Percentiles rank a stretch among this genome's conserved stretches.
These are phyloP conservation scores for Colletotrichum destructivum DNA, from an alignment of 2,329 filamentous ascomycete species.

Conservation along the genomic window DNA sequence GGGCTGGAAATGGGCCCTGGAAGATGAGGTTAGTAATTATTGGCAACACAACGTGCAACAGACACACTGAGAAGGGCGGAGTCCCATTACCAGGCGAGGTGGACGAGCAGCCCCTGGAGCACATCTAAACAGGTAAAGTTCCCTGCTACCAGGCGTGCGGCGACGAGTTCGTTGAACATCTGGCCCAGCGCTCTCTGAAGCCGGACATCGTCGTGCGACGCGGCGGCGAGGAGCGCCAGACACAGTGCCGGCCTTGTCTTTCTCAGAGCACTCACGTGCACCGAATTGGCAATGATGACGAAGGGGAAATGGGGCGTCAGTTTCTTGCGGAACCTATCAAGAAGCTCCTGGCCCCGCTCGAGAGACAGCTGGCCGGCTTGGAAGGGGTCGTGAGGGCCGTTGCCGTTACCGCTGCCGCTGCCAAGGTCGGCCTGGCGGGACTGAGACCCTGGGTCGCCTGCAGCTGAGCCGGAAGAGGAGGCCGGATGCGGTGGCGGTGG, in stretches of 20 bases:
- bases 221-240: constrained; percentile 49
- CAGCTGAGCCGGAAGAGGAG: background rate
- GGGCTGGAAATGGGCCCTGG: constrained; percentile 53
- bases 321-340: constrained; percentile 46
- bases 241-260: constrained; percentile 47
- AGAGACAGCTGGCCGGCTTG: constrained; percentile 43
- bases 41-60: background rate
- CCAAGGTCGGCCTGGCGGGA: background rate
- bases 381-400: constrained; percentile 44
- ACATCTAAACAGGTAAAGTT: constrained; percentile 49
- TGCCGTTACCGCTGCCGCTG: no score
- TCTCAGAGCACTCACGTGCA: constrained; percentile 44
- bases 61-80: background rate
- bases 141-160: constrained; percentile 45
- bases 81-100: constrained; percentile 50
- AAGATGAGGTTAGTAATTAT: background rate
- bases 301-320: constrained; percentile 51
- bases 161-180: constrained; percentile 49
- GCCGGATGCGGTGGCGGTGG: constrained; percentile 10
- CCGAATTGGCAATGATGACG: constrained; percentile 45
- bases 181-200: constrained; percentile 47
- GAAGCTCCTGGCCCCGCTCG: constrained; percentile 47
- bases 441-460: background rate
- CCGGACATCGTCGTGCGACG: constrained; percentile 43
- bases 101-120: constrained; percentile 50